Evolutionary conservation across 1,139 yeast species (phyloP).

Genomic region (Sugiyamaella japonica): DNA sequence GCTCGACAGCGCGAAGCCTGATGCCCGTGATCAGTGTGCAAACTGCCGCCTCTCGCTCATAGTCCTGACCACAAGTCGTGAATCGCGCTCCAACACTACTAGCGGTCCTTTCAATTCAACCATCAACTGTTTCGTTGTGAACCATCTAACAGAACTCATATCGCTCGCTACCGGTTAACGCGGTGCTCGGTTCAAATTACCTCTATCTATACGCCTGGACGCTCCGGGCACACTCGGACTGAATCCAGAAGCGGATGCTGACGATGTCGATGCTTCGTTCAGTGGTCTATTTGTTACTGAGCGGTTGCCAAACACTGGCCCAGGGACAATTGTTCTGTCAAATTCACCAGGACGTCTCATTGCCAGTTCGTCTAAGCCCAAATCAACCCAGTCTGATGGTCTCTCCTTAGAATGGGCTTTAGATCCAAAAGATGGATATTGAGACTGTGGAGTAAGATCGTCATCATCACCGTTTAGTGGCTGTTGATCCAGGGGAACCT

Average conservation of each 20-base stretch:
- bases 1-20: too few species aligned
- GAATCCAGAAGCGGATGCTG: background rate
- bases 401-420: slow-evolving; percentile 26
- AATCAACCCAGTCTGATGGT: slow-evolving; percentile 41
- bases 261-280: too few species aligned
- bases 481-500: slow-evolving; percentile 37
- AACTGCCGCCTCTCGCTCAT: too few species aligned
- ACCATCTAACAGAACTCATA: too few species aligned
- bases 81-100: too few species aligned
- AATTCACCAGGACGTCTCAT: slow-evolving; percentile 27
- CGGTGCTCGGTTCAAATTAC: too few species aligned
- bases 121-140: too few species aligned
- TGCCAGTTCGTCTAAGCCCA: slow-evolving; percentile 34
- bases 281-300: too few species aligned
- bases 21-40: too few species aligned
- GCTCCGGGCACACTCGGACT: background rate
- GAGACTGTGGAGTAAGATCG: slow-evolving; percentile 36
- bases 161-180: too few species aligned
- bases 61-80: too few species aligned
- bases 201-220: background rate
- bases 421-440: slow-evolving; percentile 33
- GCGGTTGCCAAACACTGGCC: slow-evolving; percentile 15
- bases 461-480: slow-evolving; percentile 41
- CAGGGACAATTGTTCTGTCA: slow-evolving; percentile 22
- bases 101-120: too few species aligned